A percentile compares a stretch with the other conserved stretches of the same genome.
Evolutionary conservation across 176 grass and related monocot genomes (phyloP).

Genomic region (Miscanthus lutarioriparius): DNA sequence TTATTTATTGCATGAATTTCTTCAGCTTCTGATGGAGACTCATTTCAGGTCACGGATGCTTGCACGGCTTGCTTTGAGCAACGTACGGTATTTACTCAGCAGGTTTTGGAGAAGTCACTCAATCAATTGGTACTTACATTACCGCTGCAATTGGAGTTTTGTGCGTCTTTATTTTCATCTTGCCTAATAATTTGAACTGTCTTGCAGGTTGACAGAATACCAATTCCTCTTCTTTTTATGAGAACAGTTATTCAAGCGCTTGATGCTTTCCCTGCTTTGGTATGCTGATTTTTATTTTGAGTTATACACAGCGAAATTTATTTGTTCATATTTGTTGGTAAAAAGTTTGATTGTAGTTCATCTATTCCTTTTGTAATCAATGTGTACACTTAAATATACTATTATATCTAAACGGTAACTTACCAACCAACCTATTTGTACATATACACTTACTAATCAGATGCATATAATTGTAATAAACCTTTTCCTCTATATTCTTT

Average conservation of each 20-base stretch:
- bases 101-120: constrained; percentile 91
- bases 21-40: constrained; percentile 23
- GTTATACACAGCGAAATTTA: constrained; percentile 11
- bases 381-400: constrained; percentile 16
- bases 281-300: constrained; percentile 43
- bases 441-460: not conserved
- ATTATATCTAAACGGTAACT: not conserved
- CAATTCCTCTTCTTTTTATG: constrained; percentile 98
- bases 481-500: constrained; percentile 12
- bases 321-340: constrained; percentile 28
- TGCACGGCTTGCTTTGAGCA: constrained; percentile 99
- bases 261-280: constrained; percentile 96
- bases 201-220: constrained; percentile 80
- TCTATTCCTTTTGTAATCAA: not conserved
- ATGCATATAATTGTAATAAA: not conserved
- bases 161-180: not conserved
- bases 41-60: constrained; percentile 89
- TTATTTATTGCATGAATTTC: constrained; percentile 16
- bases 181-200: constrained; percentile 32
- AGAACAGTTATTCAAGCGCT: constrained; percentile 98
- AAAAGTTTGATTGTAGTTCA: not conserved
- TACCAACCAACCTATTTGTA: not conserved
- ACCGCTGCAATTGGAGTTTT: constrained; percentile 16
- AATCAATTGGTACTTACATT: constrained; percentile 72
- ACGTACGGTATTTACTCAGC: constrained; percentile 95